Conservation (phyloP, 495 filamentous ascomycete species). For the Penicillium bialowiezense region DNA sequence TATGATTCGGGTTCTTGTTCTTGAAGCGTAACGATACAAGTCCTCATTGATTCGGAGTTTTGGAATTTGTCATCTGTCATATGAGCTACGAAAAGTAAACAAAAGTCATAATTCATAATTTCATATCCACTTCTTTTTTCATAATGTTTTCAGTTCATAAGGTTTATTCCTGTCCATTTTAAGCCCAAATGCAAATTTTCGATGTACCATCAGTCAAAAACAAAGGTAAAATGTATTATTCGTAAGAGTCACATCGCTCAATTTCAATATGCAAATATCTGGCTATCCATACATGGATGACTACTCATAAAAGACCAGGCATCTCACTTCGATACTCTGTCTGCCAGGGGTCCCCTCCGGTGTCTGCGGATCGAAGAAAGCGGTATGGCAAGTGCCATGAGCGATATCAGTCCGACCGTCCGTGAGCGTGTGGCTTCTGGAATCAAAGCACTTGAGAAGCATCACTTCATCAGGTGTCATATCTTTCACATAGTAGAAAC, state of each 20-base stretch:
- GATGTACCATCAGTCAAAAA: no score
- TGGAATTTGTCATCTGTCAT: not conserved
- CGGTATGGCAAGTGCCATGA: constrained; percentile 71
- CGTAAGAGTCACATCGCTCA: not conserved
- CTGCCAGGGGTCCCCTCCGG: constrained; percentile 53
- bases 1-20: constrained; percentile 8
- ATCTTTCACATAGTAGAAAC: constrained; percentile 10
- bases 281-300: not conserved
- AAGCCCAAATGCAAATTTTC: no score
- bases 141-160: no score
- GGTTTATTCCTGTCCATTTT: no score
- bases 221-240: no score
- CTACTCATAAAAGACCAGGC: constrained; percentile 62
- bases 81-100: not conserved
- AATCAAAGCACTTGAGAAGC: constrained; percentile 81
- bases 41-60: not conserved
- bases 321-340: constrained; percentile 85
- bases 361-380: constrained; percentile 73
- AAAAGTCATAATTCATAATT: no score
- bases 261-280: not conserved
- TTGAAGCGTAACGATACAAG: not conserved
- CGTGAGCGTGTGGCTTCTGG: constrained; percentile 23
- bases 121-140: no score
- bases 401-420: constrained; percentile 49
- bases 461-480: constrained; percentile 60